Evolutionary conservation across 2,329 filamentous ascomycete genomes (phyloP), one percentile per base, ranked within the genome.

Genomic region (Emergomyces orientalis): DNA sequence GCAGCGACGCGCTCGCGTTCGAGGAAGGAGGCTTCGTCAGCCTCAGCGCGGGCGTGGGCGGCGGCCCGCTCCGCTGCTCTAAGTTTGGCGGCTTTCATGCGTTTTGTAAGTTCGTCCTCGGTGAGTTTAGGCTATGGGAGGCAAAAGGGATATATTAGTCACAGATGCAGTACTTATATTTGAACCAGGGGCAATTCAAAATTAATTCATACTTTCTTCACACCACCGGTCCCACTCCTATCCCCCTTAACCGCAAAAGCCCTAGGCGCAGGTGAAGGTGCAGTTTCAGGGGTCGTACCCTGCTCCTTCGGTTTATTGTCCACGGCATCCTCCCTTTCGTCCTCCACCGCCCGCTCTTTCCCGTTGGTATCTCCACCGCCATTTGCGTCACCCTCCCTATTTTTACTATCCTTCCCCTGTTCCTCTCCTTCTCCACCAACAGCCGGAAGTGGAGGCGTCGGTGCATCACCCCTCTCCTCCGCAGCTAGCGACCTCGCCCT

Each of bases 1-100:
- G 80, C 80, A 0, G 84, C 81, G 11, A 84, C 75, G 41, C 82
- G 81, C 69, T 88, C 86, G n/a, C 85, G 80, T 63, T 85, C 80
- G 51, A 85, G 80, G 70, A 87, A 88, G 0, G 81, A 82, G 2
- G 84, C 85, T 61, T 83, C 81, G 67, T 89, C 86, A n/a, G 84
- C 85, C 75, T 88, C 84, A n/a, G 85, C 85, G 32, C 85, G 80
- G 0, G 82, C 83, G 69, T 88, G 85, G 0, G 84, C 84, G 9
- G 83, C 84, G 9, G 80, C 79, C 17, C 84, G 78, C 59, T 82
- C 79, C 6, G 81, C 82, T 61, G 86, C 87, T 63, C 86, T 83
- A 67, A 86, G 79, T 65, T 81, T 81, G 68, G 87, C 87, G 43
- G 80, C 78, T 8, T 82, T 84, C 64, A 89, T 82, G 65, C 84